phyloP scores from a whole-genome alignment of 2,329 filamentous ascomycete species.

The Cytospora piceicola region DNA sequence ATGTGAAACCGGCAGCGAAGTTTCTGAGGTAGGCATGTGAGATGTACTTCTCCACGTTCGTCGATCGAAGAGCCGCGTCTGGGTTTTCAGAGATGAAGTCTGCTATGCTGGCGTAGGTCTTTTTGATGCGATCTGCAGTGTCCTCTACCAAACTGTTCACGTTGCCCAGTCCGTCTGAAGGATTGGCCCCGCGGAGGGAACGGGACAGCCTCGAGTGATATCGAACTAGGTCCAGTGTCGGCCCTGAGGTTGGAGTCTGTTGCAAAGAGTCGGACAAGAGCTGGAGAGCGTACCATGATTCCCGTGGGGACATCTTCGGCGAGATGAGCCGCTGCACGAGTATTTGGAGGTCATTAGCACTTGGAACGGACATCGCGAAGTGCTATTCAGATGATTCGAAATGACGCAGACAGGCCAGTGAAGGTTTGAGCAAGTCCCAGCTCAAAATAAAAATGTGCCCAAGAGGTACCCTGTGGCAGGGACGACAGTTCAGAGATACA shows the following conservation, averaged over 20 bases:
- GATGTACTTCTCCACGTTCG: constrained; percentile 17
- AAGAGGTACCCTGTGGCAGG: not conserved
- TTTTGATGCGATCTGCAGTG: constrained; percentile 23
- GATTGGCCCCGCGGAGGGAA: constrained; percentile 6
- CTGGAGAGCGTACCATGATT: constrained; percentile 20
- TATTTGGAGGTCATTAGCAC: not conserved
- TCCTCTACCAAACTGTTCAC: constrained; percentile 7
- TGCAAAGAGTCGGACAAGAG: constrained; percentile 18
- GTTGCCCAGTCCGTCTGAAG: constrained; percentile 7
- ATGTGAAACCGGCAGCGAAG: constrained; percentile 17
- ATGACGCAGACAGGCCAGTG: not conserved
- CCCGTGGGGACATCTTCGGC: constrained; percentile 1
- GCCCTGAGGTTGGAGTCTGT: constrained; percentile 8
- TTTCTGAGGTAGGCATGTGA: constrained; percentile 21
- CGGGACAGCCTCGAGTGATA: constrained; percentile 23
- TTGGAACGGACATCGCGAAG: constrained; percentile 2
- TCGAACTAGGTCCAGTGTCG: constrained; percentile 24
- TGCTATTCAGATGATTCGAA: not conserved
- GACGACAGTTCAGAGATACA: constrained; percentile 3
- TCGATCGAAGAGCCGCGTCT: constrained; percentile 16
- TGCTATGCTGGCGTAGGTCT: constrained; percentile 22
- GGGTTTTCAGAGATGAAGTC: constrained; percentile 26
- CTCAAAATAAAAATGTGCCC: not conserved
- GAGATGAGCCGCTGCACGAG: constrained; percentile 5
- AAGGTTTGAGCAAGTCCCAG: not conserved